A percentile compares a stretch with the other conserved stretches of the same genome.
Conservation (phyloP, 2,329 filamentous ascomycete species). For the Phialophora expanda region DNA sequence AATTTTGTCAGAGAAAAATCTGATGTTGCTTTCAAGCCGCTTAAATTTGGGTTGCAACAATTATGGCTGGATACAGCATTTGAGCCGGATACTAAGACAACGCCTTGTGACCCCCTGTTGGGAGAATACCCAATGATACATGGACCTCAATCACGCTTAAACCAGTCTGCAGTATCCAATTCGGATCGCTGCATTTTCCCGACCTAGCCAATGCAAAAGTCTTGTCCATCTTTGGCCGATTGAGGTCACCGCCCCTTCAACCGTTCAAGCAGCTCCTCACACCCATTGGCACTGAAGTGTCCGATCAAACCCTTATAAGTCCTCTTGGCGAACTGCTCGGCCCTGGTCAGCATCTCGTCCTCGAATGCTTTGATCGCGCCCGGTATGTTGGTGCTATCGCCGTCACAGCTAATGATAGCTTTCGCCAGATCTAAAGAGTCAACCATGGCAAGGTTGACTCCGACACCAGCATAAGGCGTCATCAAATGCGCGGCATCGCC, state of each 20-base stretch:
- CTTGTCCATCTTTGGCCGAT: not conserved
- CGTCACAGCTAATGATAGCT: conserved; percentile 35
- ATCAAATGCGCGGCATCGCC: conserved; percentile 46
- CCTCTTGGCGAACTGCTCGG: conserved; percentile 26
- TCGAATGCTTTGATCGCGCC: conserved; percentile 39
- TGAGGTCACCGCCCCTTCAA: conserved; percentile 13
- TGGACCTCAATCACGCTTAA: not conserved
- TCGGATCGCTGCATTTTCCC: not conserved
- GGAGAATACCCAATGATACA: not conserved
- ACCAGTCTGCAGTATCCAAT: not conserved
- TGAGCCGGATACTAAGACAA: not conserved
- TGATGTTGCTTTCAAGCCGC: conserved; percentile 16
- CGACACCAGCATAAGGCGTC: conserved; percentile 35
- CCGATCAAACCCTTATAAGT: conserved; percentile 26
- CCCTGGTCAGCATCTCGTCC: conserved; percentile 38
- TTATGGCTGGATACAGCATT: conserved; percentile 9
- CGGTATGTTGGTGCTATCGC: conserved; percentile 26
- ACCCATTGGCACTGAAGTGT: conserved; percentile 32
- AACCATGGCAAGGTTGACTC: conserved; percentile 36
- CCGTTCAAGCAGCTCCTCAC: conserved; percentile 20
- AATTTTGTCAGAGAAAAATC: conserved; percentile 12
- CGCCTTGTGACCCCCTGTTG: not conserved
- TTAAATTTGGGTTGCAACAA: conserved; percentile 21
- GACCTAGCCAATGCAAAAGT: not conserved
- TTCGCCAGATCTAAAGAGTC: conserved; percentile 34